A percentile compares a stretch with the other conserved stretches of the same genome.
Conservation (phyloP, 2,329 filamentous ascomycete genomes). For the Calycina marina region DNA sequence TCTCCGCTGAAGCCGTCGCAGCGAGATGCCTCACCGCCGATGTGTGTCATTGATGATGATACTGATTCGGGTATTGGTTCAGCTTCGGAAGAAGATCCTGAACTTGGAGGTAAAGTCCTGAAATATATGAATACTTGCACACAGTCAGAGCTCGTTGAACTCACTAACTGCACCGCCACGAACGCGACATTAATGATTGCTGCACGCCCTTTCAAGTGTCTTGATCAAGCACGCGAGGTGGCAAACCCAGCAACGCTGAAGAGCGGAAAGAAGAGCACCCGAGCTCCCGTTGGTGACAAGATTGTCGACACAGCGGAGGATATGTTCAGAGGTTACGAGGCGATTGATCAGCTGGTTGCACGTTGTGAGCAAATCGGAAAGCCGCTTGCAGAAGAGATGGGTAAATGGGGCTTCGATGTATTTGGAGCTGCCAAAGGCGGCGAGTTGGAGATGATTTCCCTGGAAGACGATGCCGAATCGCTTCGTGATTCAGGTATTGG, state of each 20-base stretch:
- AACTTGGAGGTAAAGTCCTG: slow-evolving; percentile 44
- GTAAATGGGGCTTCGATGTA: slow-evolving; percentile 53
- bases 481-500: slow-evolving; percentile 53
- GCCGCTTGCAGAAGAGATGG: slow-evolving; percentile 48
- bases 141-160: slow-evolving; percentile 62
- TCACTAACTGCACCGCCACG: slow-evolving; percentile 60
- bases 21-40: slow-evolving; percentile 7
- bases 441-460: slow-evolving; percentile 40
- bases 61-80: slow-evolving; percentile 17
- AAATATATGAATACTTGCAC: slow-evolving; percentile 73
- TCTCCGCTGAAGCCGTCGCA: slow-evolving; percentile 13
- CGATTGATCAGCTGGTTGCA: slow-evolving; percentile 68
- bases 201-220: slow-evolving; percentile 55
- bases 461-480: slow-evolving; percentile 22
- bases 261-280: slow-evolving; percentile 32
- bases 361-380: slow-evolving; percentile 62
- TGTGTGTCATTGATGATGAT: slow-evolving; percentile 16
- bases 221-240: slow-evolving; percentile 54
- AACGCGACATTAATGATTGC: slow-evolving; percentile 55
- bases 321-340: slow-evolving; percentile 67
- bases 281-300: slow-evolving; percentile 44
- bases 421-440: slow-evolving; percentile 43
- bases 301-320: slow-evolving; percentile 52
- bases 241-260: slow-evolving; percentile 34
- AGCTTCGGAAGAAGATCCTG: slow-evolving; percentile 23